Conservation (phyloP, 2,329 filamentous ascomycete genomes). For the Exophiala sp. region DNA sequence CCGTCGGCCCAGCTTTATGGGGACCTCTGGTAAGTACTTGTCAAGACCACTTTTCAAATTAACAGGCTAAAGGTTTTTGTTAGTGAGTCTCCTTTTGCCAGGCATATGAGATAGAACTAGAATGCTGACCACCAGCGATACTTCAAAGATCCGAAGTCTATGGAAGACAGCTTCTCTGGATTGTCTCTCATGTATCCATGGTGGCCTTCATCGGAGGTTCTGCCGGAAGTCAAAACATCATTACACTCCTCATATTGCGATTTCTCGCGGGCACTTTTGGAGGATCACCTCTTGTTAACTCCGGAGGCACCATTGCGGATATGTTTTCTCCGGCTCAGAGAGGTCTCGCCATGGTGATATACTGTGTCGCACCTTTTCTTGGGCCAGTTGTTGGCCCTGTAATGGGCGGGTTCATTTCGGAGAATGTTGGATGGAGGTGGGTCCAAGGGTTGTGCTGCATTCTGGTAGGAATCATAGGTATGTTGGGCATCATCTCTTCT, state of each 20-base stretch:
- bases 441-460: conserved; percentile 42
- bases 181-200: conserved; percentile 60
- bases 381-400: conserved; percentile 35
- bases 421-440: conserved; percentile 36
- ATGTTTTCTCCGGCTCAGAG: conserved; percentile 58
- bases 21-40: conserved; percentile 26
- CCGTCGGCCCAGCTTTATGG: conserved; percentile 58
- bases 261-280: conserved; percentile 49
- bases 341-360: conserved; percentile 57
- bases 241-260: conserved; percentile 62
- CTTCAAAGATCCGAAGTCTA: conserved; percentile 26
- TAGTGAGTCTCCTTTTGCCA: background rate
- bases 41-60: background rate
- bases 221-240: conserved; percentile 62
- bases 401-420: conserved; percentile 33
- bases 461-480: background rate
- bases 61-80: background rate
- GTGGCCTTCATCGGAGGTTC: conserved; percentile 62
- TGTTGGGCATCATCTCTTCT: background rate
- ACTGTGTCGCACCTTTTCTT: conserved; percentile 34
- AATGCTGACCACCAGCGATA: background rate
- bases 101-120: background rate
- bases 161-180: conserved; percentile 43
- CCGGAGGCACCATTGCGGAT: conserved; percentile 65
- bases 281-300: conserved; percentile 62